phyloP scores from a whole-genome alignment of 257 asterid species.

The Paraleonurus japonicus region DNA sequence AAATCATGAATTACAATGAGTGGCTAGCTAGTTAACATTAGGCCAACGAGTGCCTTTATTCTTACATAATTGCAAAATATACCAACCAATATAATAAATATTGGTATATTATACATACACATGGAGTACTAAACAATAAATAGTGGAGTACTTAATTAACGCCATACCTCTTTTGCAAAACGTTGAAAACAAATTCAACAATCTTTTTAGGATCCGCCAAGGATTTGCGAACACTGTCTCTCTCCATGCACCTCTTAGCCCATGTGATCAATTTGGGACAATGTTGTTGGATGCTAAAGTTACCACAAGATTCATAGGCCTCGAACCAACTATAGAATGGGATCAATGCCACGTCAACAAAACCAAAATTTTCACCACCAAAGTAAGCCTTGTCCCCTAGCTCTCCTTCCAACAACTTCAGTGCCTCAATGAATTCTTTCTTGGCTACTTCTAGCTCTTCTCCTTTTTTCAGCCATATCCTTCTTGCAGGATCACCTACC shows the following conservation, averaged over 20 bases:
- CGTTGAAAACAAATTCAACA: constrained; percentile 22
- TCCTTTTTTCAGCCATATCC: constrained; percentile 32
- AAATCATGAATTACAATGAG: background rate
- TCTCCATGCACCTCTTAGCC: constrained; percentile 45
- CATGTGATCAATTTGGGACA: constrained; percentile 38
- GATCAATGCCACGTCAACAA: constrained; percentile 36
- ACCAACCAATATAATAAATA: background rate
- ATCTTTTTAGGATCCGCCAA: constrained; percentile 33
- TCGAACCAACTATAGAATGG: constrained; percentile 31
- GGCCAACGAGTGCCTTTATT: background rate
- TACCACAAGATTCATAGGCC: constrained; percentile 35
- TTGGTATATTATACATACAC: background rate
- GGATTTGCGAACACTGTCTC: constrained; percentile 36
- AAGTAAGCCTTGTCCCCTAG: constrained; percentile 45
- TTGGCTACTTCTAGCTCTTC: constrained; percentile 39
- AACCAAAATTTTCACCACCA: constrained; percentile 47
- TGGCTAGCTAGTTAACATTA: background rate
- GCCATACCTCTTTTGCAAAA: constrained; percentile 20
- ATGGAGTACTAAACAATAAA: too few species aligned
- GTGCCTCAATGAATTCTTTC: constrained; percentile 26
- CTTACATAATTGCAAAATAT: background rate
- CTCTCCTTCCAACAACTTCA: constrained; percentile 37
- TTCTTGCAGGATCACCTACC: constrained; percentile 28
- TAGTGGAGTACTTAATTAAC: too few species aligned
- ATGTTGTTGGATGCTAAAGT: constrained; percentile 32